A percentile compares a stretch with the other conserved stretches of the same genome.
These are phyloP conservation scores for Penicillium concentricum DNA, from an alignment of 2,329 filamentous ascomycete genomes.

Conservation along the genomic window DNA sequence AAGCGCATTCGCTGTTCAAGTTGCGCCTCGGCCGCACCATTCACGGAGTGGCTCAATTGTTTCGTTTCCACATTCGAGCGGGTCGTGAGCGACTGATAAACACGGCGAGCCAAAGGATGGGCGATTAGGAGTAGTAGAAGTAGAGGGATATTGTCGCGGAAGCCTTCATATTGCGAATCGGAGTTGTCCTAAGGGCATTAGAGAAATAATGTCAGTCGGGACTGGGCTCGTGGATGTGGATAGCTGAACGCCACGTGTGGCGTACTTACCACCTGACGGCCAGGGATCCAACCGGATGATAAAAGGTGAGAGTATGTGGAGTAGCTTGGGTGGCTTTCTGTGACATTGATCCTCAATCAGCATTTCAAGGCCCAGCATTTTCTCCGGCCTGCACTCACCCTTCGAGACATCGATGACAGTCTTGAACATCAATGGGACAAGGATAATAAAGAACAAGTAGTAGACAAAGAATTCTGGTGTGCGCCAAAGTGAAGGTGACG, in stretches of 20 bases:
- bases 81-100: constrained; percentile 62
- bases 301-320: constrained; percentile 69
- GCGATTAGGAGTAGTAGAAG: constrained; percentile 70
- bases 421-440: constrained; percentile 86
- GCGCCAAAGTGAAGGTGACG: constrained; percentile 72
- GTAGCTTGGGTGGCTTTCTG: constrained; percentile 81
- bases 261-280: constrained; percentile 74
- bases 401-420: constrained; percentile 81
- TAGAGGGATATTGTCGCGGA: constrained; percentile 82
- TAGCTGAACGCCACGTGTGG: not conserved
- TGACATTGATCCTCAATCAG: constrained; percentile 13
- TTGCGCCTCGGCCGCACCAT: constrained; percentile 53
- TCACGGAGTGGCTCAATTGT: constrained; percentile 18
- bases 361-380: constrained; percentile 1
- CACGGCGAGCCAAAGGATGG: constrained; percentile 74
- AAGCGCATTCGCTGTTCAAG: constrained; percentile 73
- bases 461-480: constrained; percentile 86
- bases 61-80: constrained; percentile 34
- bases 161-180: constrained; percentile 81
- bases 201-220: constrained; percentile 22
- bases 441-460: constrained; percentile 63
- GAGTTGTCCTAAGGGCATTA: constrained; percentile 69
- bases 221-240: not conserved
- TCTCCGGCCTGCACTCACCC: constrained; percentile 52
- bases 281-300: constrained; percentile 84